Percentiles rank a stretch among this genome's conserved stretches.
phyloP scores from a whole-genome alignment of 2,329 filamentous ascomycete species.

The Calonectria leucothoes region DNA sequence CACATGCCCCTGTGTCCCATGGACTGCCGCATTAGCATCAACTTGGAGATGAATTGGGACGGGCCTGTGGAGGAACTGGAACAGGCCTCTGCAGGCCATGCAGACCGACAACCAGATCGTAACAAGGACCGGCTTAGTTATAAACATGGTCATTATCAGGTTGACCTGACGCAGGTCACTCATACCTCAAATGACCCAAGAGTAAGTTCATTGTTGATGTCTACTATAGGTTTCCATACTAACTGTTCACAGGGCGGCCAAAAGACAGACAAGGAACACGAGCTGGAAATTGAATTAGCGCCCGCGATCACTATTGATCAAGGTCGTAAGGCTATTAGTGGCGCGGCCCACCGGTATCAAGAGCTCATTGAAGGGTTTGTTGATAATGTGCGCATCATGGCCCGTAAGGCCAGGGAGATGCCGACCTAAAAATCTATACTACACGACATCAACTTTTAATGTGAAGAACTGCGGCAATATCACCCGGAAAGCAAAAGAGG shows the following conservation, averaged over 20 bases:
- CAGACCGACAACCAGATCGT: slow-evolving; percentile 67
- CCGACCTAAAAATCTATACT: slow-evolving; percentile 4
- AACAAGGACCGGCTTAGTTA: slow-evolving; percentile 95
- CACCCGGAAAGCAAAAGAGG: background rate
- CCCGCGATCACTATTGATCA: slow-evolving; percentile 73
- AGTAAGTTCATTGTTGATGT: slow-evolving; percentile 45
- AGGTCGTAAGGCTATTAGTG: slow-evolving; percentile 65
- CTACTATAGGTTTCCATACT: slow-evolving; percentile 1
- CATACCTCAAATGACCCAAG: slow-evolving; percentile 51
- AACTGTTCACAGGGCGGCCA: slow-evolving; percentile 48
- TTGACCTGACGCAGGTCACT: slow-evolving; percentile 93
- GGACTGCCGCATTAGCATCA: slow-evolving; percentile 94
- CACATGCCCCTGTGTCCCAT: slow-evolving; percentile 81
- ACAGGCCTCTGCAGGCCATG: slow-evolving; percentile 48
- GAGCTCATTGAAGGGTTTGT: slow-evolving; percentile 79
- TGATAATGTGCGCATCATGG: slow-evolving; percentile 76
- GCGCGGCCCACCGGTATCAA: slow-evolving; percentile 69
- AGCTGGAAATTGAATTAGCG: slow-evolving; percentile 84
- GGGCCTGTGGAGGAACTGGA: slow-evolving; percentile 72
- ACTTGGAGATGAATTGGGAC: slow-evolving; percentile 90
- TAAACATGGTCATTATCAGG: slow-evolving; percentile 85
- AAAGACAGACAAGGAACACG: slow-evolving; percentile 74
- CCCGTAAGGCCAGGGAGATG: slow-evolving; percentile 55
- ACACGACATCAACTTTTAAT: slow-evolving; percentile 4
- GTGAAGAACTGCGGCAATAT: background rate